Evolutionary conservation across 208 protist species (phyloP), one percentile per base, ranked within the genome.

Genomic region (Trypanosoma boissoni): DNA sequence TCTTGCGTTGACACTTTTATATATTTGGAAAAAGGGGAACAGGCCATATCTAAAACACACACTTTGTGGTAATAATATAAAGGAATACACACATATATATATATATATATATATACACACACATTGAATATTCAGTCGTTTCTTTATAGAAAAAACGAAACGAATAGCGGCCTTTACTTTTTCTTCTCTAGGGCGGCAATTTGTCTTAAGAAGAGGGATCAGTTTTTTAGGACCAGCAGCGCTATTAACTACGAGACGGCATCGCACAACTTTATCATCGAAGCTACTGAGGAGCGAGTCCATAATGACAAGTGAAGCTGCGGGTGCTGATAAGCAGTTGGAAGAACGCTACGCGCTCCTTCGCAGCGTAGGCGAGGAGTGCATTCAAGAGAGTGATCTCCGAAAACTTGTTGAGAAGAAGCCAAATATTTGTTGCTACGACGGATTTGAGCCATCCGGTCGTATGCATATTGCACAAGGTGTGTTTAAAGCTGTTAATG

Each of bases 381-480:
- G 96, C 75, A 94, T 98, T 43, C 72, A 95, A 49, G 88, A 95
- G 29, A 80, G 64, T 24, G 98, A 99, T 69, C 80, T 99, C 18
- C 70, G 68, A 6, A 80, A 79, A 32, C 65, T 99, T 1, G 45
- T 99, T 12, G 70, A 78, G 34, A 97, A 96, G 66, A 99, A 98
- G 73, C 78, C 88, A 1, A 69, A 66, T 34, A 86, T 97, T 32
- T 88, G 86, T 50, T 96, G 85, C 58, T 99, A 99, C 80, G 98
- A 99, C 72, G 99, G 99, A 28, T 99, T 99, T 70, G 99, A 99
- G 75, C 98, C 99, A 21, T 98, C 92, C 12, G 99, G 99, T 6
- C 83, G 98, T 44, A 99, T 99, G 95, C 98, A 99, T 65, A 99
- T 99, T 77, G 99, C 99, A 0, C 98, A 99, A 82, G 98, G 97